Conservation (phyloP, 2,329 filamentous ascomycete species). For the Knufia petricola region DNA sequence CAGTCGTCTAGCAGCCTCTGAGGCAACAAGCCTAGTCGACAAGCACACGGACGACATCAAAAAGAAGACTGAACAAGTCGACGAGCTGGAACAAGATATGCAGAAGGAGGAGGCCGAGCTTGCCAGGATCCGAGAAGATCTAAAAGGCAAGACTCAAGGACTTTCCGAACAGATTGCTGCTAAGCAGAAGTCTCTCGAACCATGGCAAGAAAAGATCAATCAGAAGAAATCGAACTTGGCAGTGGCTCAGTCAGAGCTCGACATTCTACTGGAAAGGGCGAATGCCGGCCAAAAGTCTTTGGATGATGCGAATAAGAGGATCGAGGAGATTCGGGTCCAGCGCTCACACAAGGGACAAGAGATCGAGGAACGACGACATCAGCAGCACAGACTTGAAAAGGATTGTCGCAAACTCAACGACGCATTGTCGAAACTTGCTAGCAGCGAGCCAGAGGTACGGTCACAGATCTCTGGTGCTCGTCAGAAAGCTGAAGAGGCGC, state of each 20-base stretch:
- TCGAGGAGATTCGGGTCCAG: constrained; percentile 61
- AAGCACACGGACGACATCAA: constrained; percentile 71
- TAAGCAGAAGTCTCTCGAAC: constrained; percentile 90
- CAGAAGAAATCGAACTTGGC: constrained; percentile 90
- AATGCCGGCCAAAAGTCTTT: constrained; percentile 78
- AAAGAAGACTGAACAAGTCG: constrained; percentile 63
- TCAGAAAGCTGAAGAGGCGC: constrained; percentile 92
- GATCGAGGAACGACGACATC: constrained; percentile 63
- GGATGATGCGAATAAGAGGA: constrained; percentile 72
- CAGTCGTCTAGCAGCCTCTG: constrained; percentile 62
- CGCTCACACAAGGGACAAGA: constrained; percentile 62
- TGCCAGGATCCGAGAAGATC: constrained; percentile 66
- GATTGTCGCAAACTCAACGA: constrained; percentile 62
- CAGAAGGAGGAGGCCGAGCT: constrained; percentile 73
- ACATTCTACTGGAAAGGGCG: constrained; percentile 80
- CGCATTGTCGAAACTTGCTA: constrained; percentile 61
- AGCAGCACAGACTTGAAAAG: constrained; percentile 63
- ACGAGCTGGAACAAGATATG: constrained; percentile 65
- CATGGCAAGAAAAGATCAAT: constrained; percentile 95
- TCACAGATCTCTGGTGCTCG: constrained; percentile 78
- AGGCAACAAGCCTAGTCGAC: constrained; percentile 67
- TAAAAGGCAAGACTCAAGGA: constrained; percentile 92
- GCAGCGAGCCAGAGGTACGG: constrained; percentile 73
- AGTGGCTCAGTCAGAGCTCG: constrained; percentile 86
- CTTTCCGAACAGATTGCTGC: constrained; percentile 85